Conservation (phyloP, 768 basidiomycete genomes). For the Sporobolomyces roseus region DNA sequence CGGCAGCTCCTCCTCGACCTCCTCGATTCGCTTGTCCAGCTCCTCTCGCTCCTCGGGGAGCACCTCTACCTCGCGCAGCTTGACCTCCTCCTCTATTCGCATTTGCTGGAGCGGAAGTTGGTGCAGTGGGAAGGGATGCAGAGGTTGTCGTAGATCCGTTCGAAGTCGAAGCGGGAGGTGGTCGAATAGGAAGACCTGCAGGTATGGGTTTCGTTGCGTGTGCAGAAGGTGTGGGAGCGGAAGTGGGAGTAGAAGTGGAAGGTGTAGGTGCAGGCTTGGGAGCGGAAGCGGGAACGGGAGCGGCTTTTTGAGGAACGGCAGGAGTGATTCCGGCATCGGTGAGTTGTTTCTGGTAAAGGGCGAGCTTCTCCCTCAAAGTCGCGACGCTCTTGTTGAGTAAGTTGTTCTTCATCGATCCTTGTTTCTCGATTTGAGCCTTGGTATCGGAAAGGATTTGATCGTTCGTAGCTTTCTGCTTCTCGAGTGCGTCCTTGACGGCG, state of each 20-base stretch:
- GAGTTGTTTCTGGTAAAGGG: constrained; percentile 38
- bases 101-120: background rate
- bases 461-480: constrained; percentile 31
- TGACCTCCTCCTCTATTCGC: constrained; percentile 47
- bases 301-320: constrained; percentile 28
- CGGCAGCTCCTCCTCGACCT: constrained; percentile 23
- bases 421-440: constrained; percentile 37
- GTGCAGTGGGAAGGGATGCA: background rate
- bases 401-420: constrained; percentile 33
- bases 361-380: constrained; percentile 42
- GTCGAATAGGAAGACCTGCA: constrained; percentile 1
- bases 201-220: constrained; percentile 45
- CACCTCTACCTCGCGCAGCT: constrained; percentile 19
- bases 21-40: constrained; percentile 14
- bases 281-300: background rate
- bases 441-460: constrained; percentile 28
- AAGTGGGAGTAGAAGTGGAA: no score
- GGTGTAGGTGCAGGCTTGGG: constrained; percentile 11
- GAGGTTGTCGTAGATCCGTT: background rate
- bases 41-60: constrained; percentile 8
- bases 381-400: constrained; percentile 31
- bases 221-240: constrained; percentile 34
- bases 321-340: background rate
- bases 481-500: constrained; percentile 35
- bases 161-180: background rate